Base-by-base conservation (phyloP, 2,329 filamentous ascomycete species). In the Epichloe festucae region DNA sequence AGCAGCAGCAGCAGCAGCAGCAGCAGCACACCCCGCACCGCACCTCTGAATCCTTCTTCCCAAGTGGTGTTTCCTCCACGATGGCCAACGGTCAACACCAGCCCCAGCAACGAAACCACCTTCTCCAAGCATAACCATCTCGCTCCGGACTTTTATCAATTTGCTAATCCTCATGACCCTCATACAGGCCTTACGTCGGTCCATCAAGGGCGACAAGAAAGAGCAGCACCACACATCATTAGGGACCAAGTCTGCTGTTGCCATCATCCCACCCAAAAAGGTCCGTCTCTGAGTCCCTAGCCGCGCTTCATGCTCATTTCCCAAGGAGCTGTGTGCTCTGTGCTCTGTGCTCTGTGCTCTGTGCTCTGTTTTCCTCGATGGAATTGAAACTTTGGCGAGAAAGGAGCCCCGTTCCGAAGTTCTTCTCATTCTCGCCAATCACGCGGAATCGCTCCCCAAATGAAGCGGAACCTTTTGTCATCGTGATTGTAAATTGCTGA, bases 261-360 rank as follows among this genome's bases (percentile, higher is more conserved):
- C 89, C 49, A 95, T 95, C 63, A 80, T 93, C 27, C 89, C 90
- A 50, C 90, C 90, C 1, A 95, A 95, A 71, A 95, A 95, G 83
- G 89, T 94, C 67, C 74, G 73, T 63, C 55, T 50, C 8, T 19
- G 12, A 27, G 19, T 34, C 45, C 38, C 43, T 27, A n/a, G 42
- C 27, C 27, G 27, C 7, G 27, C 7, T 31, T 31, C 27, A 8
- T 31, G 27, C 7, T 8, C 27, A 10, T 31, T 10, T 2, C 27
- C 3, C 2, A 8, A 31, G 27, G 8, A 31, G 27, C 27, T 21
- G 17, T 27, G 23, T 27, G 6, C 23, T 7, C 23, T 27, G 17
- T 17, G 17, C 17, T 17, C 17, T 27, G 23, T 27, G 6, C 23
- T 7, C 23, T 27, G 23, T 27, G 23, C 23, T 27, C 23, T 31